Percentiles rank a stretch among this genome's conserved stretches.
Conservation (phyloP, 352 stramenopile genomes). For the Phytophthora macrochlamydospora region DNA sequence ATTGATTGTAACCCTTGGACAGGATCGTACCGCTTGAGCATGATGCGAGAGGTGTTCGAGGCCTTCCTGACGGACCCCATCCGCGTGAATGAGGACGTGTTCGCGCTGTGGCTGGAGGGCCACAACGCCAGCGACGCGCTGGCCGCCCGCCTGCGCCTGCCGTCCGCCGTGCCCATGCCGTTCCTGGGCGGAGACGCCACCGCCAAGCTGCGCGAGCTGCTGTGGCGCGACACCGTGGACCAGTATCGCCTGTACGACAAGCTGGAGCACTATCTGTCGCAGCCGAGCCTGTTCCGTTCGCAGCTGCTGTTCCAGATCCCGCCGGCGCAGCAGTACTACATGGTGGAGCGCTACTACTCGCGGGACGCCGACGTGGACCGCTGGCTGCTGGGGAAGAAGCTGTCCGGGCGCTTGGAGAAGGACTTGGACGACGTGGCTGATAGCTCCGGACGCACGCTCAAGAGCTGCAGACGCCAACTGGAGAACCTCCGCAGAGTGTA, state of each 20-base stretch:
- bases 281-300: slow-evolving; percentile 78
- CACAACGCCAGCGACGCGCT: slow-evolving; percentile 68
- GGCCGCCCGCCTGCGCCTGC: slow-evolving; percentile 50
- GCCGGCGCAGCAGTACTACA: slow-evolving; percentile 76
- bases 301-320: slow-evolving; percentile 87
- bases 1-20: neutral
- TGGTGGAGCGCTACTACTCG: slow-evolving; percentile 84
- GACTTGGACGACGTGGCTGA: slow-evolving; percentile 88
- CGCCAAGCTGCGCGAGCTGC: slow-evolving; percentile 62
- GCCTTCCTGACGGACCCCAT: slow-evolving; percentile 84
- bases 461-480: slow-evolving; percentile 78
- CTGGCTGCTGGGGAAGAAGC: slow-evolving; percentile 82
- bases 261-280: slow-evolving; percentile 83
- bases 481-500: slow-evolving; percentile 85
- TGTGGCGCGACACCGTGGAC: slow-evolving; percentile 83
- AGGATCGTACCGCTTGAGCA: slow-evolving; percentile 3
- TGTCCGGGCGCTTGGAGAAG: slow-evolving; percentile 82
- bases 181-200: slow-evolving; percentile 56
- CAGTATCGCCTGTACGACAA: slow-evolving; percentile 87
- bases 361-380: slow-evolving; percentile 72
- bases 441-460: slow-evolving; percentile 62
- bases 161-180: slow-evolving; percentile 39
- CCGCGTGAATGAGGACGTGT: slow-evolving; percentile 79
- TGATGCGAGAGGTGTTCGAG: slow-evolving; percentile 85
- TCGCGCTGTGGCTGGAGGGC: slow-evolving; percentile 78